These are phyloP conservation scores for Leccinum rimulosum DNA, from an alignment of 768 basidiomycete species.

Conservation along the genomic window DNA sequence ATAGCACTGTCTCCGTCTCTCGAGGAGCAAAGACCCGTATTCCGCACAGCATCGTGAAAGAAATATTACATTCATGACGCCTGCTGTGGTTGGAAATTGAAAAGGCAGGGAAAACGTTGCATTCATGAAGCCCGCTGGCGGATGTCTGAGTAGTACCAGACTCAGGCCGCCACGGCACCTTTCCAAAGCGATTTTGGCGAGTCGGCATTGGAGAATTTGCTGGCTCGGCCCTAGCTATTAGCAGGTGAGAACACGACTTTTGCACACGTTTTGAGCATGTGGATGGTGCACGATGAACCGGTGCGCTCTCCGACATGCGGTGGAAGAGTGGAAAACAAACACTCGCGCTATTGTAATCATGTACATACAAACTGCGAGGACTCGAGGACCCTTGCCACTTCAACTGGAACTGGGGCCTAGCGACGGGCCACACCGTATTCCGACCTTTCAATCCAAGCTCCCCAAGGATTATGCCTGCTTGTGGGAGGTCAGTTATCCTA, in stretches of 20 bases:
- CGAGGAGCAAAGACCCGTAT: conserved; percentile 3
- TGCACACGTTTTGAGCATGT: too few species aligned
- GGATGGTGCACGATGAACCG: too few species aligned
- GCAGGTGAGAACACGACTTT: too few species aligned
- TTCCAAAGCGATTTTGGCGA: background rate
- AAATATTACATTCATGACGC: background rate
- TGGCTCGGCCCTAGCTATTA: too few species aligned
- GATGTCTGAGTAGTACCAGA: too few species aligned
- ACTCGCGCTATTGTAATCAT: background rate
- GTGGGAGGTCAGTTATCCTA: conserved; percentile 7
- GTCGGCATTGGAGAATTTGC: too few species aligned
- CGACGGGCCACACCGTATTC: too few species aligned
- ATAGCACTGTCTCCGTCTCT: conserved; percentile 9
- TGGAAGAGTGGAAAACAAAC: too few species aligned
- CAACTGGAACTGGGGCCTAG: background rate
- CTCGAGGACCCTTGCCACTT: background rate
- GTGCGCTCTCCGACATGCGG: too few species aligned
- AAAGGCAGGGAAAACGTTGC: conserved; percentile 9
- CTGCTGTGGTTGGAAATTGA: background rate
- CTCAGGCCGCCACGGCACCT: too few species aligned
- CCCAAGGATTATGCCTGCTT: too few species aligned
- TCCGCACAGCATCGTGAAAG: conserved; percentile 12
- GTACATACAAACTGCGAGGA: background rate
- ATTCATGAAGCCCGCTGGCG: conserved; percentile 12
- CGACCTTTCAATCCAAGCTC: background rate